These are phyloP conservation scores for Ceratobasidium sp. DNA, from an alignment of 1,284 basidiomycete genomes.

Conservation along the genomic window DNA sequence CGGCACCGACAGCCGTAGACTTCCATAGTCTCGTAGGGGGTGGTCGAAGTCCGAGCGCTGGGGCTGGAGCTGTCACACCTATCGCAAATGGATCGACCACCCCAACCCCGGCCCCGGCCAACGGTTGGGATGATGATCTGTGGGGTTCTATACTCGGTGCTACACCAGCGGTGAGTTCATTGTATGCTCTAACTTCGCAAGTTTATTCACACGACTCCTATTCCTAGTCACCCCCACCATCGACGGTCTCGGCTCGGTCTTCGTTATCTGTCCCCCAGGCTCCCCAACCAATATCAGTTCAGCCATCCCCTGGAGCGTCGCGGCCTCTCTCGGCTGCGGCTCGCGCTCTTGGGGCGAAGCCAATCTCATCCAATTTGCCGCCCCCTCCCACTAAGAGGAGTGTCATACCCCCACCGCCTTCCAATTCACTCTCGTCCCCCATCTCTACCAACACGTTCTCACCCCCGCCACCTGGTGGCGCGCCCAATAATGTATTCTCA, in stretches of 20 bases:
- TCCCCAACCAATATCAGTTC: conserved; percentile 55
- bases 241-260: conserved; percentile 50
- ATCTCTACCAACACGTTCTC: conserved; percentile 21
- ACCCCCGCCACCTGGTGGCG: conserved; percentile 15
- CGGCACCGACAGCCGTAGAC: conserved; percentile 64
- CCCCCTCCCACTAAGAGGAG: conserved; percentile 31
- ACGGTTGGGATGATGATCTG: conserved; percentile 75
- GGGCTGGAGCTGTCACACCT: conserved; percentile 56
- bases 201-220: conserved; percentile 20
- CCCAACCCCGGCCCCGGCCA: conserved; percentile 55
- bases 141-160: conserved; percentile 77
- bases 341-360: conserved; percentile 45
- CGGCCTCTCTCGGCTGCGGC: conserved; percentile 51
- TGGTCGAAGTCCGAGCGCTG: conserved; percentile 56
- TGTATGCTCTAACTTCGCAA: conserved; percentile 44
- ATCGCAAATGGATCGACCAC: conserved; percentile 63
- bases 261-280: conserved; percentile 49
- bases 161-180: conserved; percentile 56
- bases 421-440: conserved; percentile 23
- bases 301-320: conserved; percentile 62
- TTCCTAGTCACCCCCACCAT: conserved; percentile 36
- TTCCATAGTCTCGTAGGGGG: conserved; percentile 81
- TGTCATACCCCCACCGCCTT: conserved; percentile 35
- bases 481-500: conserved; percentile 18
- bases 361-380: conserved; percentile 34